These are phyloP conservation scores for Gloeostereum incarnatum DNA, from an alignment of 768 basidiomycete genomes.

Conservation along the genomic window DNA sequence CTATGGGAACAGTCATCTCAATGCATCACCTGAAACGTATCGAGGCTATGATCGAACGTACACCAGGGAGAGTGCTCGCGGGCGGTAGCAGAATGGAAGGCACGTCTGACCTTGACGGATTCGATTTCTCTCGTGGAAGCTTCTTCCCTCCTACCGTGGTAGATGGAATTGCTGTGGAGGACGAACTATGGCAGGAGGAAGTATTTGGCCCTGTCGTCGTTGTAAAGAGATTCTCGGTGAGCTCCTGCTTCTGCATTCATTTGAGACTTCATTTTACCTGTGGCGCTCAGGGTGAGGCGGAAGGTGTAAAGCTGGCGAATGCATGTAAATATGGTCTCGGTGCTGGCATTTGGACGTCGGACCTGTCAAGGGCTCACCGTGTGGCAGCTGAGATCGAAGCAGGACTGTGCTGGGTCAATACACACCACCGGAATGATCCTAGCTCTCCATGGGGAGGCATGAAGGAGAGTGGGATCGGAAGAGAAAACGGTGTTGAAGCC, in stretches of 20 bases:
- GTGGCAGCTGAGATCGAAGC: conserved; percentile 61
- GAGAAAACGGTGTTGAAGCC: conserved; percentile 82
- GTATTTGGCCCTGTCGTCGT: conserved; percentile 83
- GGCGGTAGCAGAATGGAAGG: conserved; percentile 66
- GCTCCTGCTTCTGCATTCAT: conserved; percentile 4
- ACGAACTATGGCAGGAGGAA: conserved; percentile 75
- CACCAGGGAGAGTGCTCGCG: conserved; percentile 37
- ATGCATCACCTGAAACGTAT: conserved; percentile 54
- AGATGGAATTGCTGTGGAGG: conserved; percentile 39
- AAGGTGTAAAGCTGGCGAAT: conserved; percentile 66
- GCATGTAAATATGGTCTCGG: conserved; percentile 74
- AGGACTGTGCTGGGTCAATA: conserved; percentile 84
- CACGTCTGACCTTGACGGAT: conserved; percentile 55
- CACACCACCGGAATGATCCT: conserved; percentile 84
- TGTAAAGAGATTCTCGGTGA: conserved; percentile 32
- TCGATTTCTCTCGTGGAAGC: conserved; percentile 59
- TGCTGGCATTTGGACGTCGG: conserved; percentile 71
- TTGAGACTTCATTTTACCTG: not conserved
- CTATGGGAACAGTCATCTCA: conserved; percentile 81
- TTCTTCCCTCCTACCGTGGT: conserved; percentile 83
- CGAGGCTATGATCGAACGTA: conserved; percentile 40
- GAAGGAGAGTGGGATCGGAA: conserved; percentile 83
- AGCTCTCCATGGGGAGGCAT: conserved; percentile 89
- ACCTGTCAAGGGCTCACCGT: conserved; percentile 69
- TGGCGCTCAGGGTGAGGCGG: conserved; percentile 39